These are phyloP conservation scores for Mycena sanguinolenta DNA, from an alignment of 768 basidiomycete genomes.

Conservation along the genomic window DNA sequence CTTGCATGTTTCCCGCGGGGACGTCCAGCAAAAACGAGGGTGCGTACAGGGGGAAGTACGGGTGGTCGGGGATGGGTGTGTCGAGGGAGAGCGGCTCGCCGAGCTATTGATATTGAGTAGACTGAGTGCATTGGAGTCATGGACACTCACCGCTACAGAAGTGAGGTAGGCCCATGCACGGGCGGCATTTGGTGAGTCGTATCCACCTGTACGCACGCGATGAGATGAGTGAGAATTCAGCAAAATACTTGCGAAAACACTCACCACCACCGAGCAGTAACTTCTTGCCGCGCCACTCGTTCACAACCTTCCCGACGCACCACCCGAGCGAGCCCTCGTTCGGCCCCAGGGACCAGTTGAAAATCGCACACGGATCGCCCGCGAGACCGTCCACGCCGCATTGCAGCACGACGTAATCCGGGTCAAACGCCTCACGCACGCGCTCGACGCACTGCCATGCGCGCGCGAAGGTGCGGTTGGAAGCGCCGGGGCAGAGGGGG, in stretches of 20 bases:
- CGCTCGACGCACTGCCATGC: slow-evolving; percentile 77
- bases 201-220: slow-evolving; percentile 69
- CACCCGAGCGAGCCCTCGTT: slow-evolving; percentile 77
- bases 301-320: slow-evolving; percentile 67
- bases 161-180: slow-evolving; percentile 91
- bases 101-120: slow-evolving; percentile 58
- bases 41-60: slow-evolving; percentile 76
- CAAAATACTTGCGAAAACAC: slow-evolving; percentile 31
- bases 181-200: slow-evolving; percentile 85
- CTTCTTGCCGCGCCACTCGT: slow-evolving; percentile 71
- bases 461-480: slow-evolving; percentile 68
- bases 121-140: not conserved
- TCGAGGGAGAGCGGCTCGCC: slow-evolving; percentile 69
- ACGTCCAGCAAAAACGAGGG: slow-evolving; percentile 89
- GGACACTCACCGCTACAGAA: slow-evolving; percentile 71
- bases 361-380: slow-evolving; percentile 82
- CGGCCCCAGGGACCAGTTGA: slow-evolving; percentile 76
- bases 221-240: not conserved
- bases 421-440: slow-evolving; percentile 71
- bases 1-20: slow-evolving; percentile 77
- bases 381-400: slow-evolving; percentile 91
- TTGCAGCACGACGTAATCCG: slow-evolving; percentile 86
- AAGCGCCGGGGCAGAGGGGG: slow-evolving; percentile 82
- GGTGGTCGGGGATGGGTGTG: slow-evolving; percentile 81
- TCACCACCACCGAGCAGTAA: slow-evolving; percentile 86